phyloP scores from a whole-genome alignment of 2,329 filamentous ascomycete genomes.

The Neoarthrinium moseri region DNA sequence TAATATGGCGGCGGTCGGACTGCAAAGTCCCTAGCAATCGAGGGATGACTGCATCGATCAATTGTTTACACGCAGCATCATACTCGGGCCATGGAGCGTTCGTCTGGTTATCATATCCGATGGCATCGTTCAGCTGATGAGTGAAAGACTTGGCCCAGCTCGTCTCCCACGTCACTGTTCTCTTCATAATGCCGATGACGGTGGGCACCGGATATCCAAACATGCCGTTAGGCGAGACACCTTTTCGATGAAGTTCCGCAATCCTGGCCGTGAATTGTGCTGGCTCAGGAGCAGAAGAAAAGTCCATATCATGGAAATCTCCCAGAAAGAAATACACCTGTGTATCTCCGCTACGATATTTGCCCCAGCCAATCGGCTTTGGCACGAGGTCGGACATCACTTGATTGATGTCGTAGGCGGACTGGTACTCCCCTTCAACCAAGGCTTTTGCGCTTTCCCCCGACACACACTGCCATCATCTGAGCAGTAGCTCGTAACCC shows the following conservation, averaged over 20 bases:
- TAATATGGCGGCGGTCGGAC: not conserved
- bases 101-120: not conserved
- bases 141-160: not conserved
- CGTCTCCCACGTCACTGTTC: not conserved
- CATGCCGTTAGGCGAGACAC: not conserved
- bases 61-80: not conserved
- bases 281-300: conserved; percentile 11
- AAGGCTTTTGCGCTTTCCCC: too few relatives aligned
- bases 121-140: not conserved
- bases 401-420: too few relatives aligned
- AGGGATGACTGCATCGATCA: not conserved
- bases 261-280: conserved; percentile 11
- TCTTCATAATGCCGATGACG: not conserved
- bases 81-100: not conserved
- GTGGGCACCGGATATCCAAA: not conserved
- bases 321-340: conserved; percentile 13
- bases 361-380: too few relatives aligned
- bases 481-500: too few relatives aligned
- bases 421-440: too few relatives aligned
- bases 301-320: conserved; percentile 17
- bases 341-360: too few relatives aligned
- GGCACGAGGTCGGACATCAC: too few relatives aligned
- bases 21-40: conserved; percentile 14
- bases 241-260: conserved; percentile 12
- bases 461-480: too few relatives aligned